A percentile compares a stretch with the other conserved stretches of the same genome.
Conservation (phyloP, 179 eudicot genomes). For the Sideroxylon spinosum region DNA sequence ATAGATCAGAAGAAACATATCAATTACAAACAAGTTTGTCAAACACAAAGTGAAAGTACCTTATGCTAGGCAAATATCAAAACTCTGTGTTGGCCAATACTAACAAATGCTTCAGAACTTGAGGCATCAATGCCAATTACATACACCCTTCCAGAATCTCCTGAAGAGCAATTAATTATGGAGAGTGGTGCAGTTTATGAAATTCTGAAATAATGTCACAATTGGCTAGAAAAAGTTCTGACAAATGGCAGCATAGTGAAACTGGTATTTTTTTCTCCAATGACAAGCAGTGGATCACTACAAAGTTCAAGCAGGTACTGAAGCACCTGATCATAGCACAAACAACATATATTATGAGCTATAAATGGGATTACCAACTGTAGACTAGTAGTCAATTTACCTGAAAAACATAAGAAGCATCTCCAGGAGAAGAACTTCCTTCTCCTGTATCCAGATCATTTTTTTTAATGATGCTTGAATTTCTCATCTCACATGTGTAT, state of each 20-base stretch:
- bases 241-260: slow-evolving; percentile 46
- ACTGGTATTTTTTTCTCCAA: slow-evolving; percentile 70
- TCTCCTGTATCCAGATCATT: slow-evolving; percentile 59
- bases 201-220: slow-evolving; percentile 67
- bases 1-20: slow-evolving; percentile 12
- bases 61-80: slow-evolving; percentile 98
- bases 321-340: slow-evolving; percentile 54
- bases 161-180: slow-evolving; percentile 93
- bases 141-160: slow-evolving; percentile 97
- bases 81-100: slow-evolving; percentile 93
- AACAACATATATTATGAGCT: slow-evolving; percentile 6
- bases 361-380: not conserved
- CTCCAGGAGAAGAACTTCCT: slow-evolving; percentile 52
- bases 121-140: slow-evolving; percentile 86
- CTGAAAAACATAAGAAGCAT: slow-evolving; percentile 91
- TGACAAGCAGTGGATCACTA: slow-evolving; percentile 95
- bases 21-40: not conserved
- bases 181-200: slow-evolving; percentile 88
- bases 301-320: slow-evolving; percentile 94
- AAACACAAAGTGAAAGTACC: slow-evolving; percentile 23
- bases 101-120: slow-evolving; percentile 59
- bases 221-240: slow-evolving; percentile 55
- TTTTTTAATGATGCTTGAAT: slow-evolving; percentile 65
- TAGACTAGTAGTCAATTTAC: slow-evolving; percentile 20
- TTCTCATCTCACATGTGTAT: slow-evolving; percentile 77